These are phyloP conservation scores for Grifola frondosa DNA, from an alignment of 1,284 basidiomycete species.

Conservation along the genomic window DNA sequence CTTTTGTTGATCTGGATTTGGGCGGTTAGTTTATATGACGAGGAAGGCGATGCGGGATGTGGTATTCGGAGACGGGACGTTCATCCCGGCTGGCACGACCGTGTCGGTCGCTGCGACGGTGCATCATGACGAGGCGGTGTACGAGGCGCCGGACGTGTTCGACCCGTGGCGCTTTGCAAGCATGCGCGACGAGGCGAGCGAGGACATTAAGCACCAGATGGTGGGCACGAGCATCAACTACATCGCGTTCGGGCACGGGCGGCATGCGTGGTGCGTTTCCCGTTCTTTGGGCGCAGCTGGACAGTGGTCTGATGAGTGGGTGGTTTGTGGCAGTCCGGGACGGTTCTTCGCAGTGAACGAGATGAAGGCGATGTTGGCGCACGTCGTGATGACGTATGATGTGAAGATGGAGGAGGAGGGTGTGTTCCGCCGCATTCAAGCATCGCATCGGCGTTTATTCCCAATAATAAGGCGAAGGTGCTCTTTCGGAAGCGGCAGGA, in stretches of 20 bases:
- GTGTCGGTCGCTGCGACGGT: slow-evolving; percentile 35
- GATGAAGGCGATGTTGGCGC: slow-evolving; percentile 42
- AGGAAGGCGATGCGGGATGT: slow-evolving; percentile 39
- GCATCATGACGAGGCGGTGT: slow-evolving; percentile 16
- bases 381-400: slow-evolving; percentile 43
- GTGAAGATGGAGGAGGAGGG: slow-evolving; percentile 35
- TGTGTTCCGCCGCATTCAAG: background rate
- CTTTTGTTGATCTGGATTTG: background rate
- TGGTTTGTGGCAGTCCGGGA: slow-evolving; percentile 29
- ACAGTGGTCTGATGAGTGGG: background rate
- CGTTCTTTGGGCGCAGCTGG: background rate
- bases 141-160: slow-evolving; percentile 24
- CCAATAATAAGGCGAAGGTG: slow-evolving; percentile 14
- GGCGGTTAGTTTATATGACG: slow-evolving; percentile 31
- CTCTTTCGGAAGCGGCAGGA: slow-evolving; percentile 7
- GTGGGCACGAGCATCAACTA: slow-evolving; percentile 21
- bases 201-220: slow-evolving; percentile 20
- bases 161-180: slow-evolving; percentile 44
- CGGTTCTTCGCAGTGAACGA: slow-evolving; percentile 44
- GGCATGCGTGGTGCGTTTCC: slow-evolving; percentile 26
- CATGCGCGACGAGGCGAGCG: slow-evolving; percentile 25
- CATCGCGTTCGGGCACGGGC: slow-evolving; percentile 26
- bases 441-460: no score
- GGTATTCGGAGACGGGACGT: slow-evolving; percentile 44
- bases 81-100: slow-evolving; percentile 34